Base-by-base conservation (phyloP, 352 stramenopile genomes). In the Phytophthora syringae region DNA sequence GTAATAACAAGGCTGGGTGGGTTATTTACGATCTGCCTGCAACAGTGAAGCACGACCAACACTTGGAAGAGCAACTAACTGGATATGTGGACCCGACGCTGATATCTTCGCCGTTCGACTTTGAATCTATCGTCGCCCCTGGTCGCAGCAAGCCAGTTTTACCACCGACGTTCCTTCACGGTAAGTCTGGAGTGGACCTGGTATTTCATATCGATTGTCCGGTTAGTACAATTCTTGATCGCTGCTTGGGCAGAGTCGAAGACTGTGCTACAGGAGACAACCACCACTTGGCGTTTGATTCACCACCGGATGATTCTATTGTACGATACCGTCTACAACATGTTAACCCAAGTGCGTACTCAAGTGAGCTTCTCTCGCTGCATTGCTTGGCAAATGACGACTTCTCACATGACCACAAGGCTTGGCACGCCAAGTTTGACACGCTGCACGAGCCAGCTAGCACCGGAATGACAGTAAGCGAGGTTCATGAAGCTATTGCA, bases 161-260 rank as follows among this genome's bases (percentile, higher is more conserved):
- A 1, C 76, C 84, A 4, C 45, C 65, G 27, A 77, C 52, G 7
- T 88, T 86, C 63, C 64, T 92, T 4, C 61, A 86, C 25, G 82
- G 77, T 32, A 92, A 88, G 52, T 91, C 87, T 7, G 84, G 87
- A 1, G 48, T 93, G 6, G 85, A 93, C 56, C 49, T 93, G 10
- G 87, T 88, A 24, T 92, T 95, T 34, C 76, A 87, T 49, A 68
- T 93, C 15, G 56, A 82, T 16, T 83, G 77, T 52, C 52, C 69
- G 18, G 64, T 62, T 18, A 62, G 57, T 2, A 62, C 60, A 4
- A 57, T 79, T 13, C 55, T 91, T 3, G 76, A 92, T 36, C 77
- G 85, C 12, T 91, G 85, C 47, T 64, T 93, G 21, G 83, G 85
- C 6, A 68, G 79, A 56, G 54, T 92, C 12, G 70, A 86, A 25